Evolutionary conservation across 371 early-diverging fungal species (phyloP).

Genomic region (Rhizopus sp.): DNA sequence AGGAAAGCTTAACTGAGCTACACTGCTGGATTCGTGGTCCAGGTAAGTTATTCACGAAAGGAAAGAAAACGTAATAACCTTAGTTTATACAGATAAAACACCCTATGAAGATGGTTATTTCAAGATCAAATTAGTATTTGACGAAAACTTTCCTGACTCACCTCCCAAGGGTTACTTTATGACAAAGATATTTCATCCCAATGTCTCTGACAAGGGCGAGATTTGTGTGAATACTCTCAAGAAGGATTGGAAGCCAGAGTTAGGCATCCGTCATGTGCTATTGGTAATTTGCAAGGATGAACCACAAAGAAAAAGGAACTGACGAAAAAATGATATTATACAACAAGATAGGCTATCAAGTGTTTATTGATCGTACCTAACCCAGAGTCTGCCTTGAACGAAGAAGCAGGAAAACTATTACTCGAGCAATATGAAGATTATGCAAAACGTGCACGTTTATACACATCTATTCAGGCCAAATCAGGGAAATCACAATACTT

Average conservation of each 20-base stretch:
- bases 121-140: constrained; percentile 61
- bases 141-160: constrained; percentile 66
- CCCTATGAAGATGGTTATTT: constrained; percentile 83
- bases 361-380: constrained; percentile 93
- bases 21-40: constrained; percentile 88
- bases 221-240: constrained; percentile 93
- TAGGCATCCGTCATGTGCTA: constrained; percentile 80
- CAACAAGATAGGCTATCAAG: constrained; percentile 69
- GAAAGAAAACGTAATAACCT: not conserved
- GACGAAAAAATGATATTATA: not conserved
- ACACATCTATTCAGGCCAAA: constrained; percentile 80
- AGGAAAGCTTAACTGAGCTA: constrained; percentile 75
- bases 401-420: constrained; percentile 87
- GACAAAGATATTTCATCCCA: constrained; percentile 94
- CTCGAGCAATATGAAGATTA: constrained; percentile 85
- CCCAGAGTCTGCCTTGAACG: constrained; percentile 91
- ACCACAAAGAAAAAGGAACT: not conserved
- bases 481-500: constrained; percentile 32
- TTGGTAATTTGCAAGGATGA: constrained; percentile 53
- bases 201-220: constrained; percentile 83
- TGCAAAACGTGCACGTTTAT: constrained; percentile 71
- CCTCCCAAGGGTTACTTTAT: constrained; percentile 83
- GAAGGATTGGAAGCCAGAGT: constrained; percentile 87
- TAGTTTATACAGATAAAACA: constrained; percentile 54
- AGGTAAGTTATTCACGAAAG: constrained; percentile 44